Conservation (phyloP, 345 rosid species). For the Mercurialis annua region DNA sequence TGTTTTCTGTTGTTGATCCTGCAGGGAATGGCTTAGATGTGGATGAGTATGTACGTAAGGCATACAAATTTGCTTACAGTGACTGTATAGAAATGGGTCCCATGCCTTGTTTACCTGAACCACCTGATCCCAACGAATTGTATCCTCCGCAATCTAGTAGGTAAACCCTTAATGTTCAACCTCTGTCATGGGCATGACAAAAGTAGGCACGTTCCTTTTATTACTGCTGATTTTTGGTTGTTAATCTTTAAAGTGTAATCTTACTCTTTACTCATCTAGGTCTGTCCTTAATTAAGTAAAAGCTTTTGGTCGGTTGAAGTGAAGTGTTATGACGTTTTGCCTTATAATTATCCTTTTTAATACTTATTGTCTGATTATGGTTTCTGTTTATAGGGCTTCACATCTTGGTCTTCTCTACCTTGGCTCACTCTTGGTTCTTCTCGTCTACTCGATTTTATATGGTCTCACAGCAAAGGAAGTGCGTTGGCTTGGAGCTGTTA, state of each 20-base stretch:
- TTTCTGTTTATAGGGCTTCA: slow-evolving; percentile 64
- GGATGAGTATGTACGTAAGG: slow-evolving; percentile 95
- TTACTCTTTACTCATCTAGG: background rate
- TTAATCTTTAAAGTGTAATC: background rate
- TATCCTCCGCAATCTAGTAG: slow-evolving; percentile 95
- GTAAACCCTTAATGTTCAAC: slow-evolving; percentile 28
- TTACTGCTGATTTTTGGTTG: slow-evolving; percentile 1
- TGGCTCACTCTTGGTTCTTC: slow-evolving; percentile 81
- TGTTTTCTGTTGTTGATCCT: slow-evolving; percentile 17
- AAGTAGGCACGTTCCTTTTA: slow-evolving; percentile 1
- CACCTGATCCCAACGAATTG: slow-evolving; percentile 91
- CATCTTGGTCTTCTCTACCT: slow-evolving; percentile 90
- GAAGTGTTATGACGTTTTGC: slow-evolving; percentile 13
- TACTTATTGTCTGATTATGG: slow-evolving; percentile 13
- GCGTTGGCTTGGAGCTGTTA: slow-evolving; percentile 93
- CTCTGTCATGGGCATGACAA: slow-evolving; percentile 5
- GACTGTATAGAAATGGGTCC: slow-evolving; percentile 97
- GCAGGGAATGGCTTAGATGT: slow-evolving; percentile 97
- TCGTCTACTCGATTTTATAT: slow-evolving; percentile 85
- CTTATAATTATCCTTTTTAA: slow-evolving; percentile 6
- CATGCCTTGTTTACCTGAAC: slow-evolving; percentile 83
- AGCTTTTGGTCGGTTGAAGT: background rate
- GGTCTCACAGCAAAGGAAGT: slow-evolving; percentile 94
- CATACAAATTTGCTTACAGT: slow-evolving; percentile 96
- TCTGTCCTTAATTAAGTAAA: background rate